Evolutionary conservation across 495 filamentous ascomycete species (phyloP), one percentile per base, ranked within the genome.

Genomic region (Penicillium atrosanguineum): DNA sequence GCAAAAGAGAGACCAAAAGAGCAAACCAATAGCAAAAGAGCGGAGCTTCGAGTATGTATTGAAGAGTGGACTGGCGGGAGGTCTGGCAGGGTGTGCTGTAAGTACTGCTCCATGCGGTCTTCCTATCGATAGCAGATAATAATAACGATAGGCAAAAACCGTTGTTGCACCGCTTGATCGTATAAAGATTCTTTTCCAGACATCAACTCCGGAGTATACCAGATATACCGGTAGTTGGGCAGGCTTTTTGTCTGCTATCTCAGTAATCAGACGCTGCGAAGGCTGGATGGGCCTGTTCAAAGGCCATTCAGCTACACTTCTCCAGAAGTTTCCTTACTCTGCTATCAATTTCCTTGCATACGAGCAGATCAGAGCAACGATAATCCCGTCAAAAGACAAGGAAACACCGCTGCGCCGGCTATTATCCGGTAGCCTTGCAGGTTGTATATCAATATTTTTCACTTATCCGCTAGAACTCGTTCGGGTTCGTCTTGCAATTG

Each of bases 111-210:
- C 26, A 28, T 28, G 26, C 26, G 26, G 26, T 28, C 12, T 16
- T 18, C 20, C 31, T 25, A 40, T 11, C 21, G 34, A 37, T 42
- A 23, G 21, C 47, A 46, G 16, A 12, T 20, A 6, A 19, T 8
- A 14, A 40, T 14, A 26, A 18, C 12, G 16, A 11, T 52, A 95
- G 89, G 92, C 89, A 54, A 97, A 97, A 78, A 95, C 91, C 2
- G 72, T 92, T 18, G 93, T 97, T 16, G 92, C 88, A 18, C 92
- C 92, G 41, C 87, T 97, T 52, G 92, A 97, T 73, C 84, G 92
- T 42, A 90, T 97, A 67, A 96, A 96, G 68, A 97, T 97, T 67
- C 86, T 97, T 46, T 96, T 97, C 75, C 92, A 97, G 69, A 85
- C 92, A 49, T 88, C 87, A 53, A 95, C 89, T 63, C 92, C 93